phyloP scores from a whole-genome alignment of 148 eudicot genomes.

The Nyssa sinensis region DNA sequence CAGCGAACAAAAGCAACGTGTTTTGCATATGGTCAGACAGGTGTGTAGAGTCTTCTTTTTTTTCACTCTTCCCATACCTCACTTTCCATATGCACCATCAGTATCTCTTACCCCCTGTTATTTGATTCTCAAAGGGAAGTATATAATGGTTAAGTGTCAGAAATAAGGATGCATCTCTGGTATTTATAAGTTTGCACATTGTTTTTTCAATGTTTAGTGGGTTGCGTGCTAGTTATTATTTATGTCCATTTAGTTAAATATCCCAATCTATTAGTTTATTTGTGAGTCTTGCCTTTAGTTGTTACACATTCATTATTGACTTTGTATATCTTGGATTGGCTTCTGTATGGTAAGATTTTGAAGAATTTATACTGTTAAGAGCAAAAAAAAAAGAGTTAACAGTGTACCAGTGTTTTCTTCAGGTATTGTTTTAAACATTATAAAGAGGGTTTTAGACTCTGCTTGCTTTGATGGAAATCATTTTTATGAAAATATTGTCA shows the following conservation, averaged over 20 bases:
- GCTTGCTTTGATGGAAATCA: neutral
- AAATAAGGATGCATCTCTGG: constrained; percentile 7
- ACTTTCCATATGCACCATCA: neutral
- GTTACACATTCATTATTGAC: too few species aligned
- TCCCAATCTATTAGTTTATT: neutral
- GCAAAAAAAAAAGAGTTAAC: neutral
- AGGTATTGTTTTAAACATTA: neutral
- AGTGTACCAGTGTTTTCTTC: neutral
- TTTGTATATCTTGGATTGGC: neutral
- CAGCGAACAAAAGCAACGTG: constrained; percentile 96
- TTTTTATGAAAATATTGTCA: neutral
- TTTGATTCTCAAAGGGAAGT: constrained; percentile 2
- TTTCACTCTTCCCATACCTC: constrained; percentile 7
- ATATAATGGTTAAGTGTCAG: neutral
- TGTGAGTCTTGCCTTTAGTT: too few species aligned
- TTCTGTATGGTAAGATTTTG: neutral
- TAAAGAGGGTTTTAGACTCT: neutral
- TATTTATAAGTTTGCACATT: neutral
- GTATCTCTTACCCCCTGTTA: neutral
- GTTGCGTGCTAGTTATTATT: neutral
- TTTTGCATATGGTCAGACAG: constrained; percentile 99
- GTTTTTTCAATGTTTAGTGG: neutral
- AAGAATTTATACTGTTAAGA: neutral
- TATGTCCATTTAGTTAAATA: too few species aligned
- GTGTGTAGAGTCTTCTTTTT: constrained; percentile 36